Evolutionary conservation across 176 grass and related monocot genomes (phyloP), one percentile per base, ranked within the genome.

Genomic region (Lolium rigidum): DNA sequence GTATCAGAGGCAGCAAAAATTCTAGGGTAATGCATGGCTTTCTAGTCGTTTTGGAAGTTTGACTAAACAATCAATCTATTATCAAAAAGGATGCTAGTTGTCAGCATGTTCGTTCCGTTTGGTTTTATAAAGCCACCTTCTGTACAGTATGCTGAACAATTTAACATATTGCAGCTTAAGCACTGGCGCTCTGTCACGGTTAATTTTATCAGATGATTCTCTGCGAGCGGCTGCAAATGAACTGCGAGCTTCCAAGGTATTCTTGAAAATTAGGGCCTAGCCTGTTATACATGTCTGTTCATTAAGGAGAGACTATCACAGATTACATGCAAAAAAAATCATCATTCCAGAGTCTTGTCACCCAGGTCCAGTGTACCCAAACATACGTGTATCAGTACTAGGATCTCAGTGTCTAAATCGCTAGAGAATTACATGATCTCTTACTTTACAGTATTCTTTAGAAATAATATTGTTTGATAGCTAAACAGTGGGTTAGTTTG

Each of bases 151-250:
- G 1, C 13, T 90, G 5, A 79, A 67, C 75, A 52, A 22, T 65
- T 59, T 43, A 9, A 73, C 17, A 14, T 77, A 28, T 38, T 93
- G 78, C 92, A 99, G 97, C 75, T 79, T 99, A 91, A 99, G 97
- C 79, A 99, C 94, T 0, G 97, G 97, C 66, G 97, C 92, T 57
- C 55, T 99, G 57, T 99, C 97, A 89, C 96, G 94, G 93, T 90
- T 96, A 85, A 92, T 98, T 88, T 77, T 98, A 47, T 95, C 97
- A 84, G 94, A 94, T 85, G 97, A 98, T 91, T 94, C 94, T 76
- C 92, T 99, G 25, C 90, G 97, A 81, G 24, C 82, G 4, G 84
- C 97, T 66, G 94, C 93, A 69, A 98, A 98, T 88, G 94, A 95
- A 85, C 49, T 98, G 21, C 91, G 97, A 83, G 78, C 90, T 66